A percentile compares a stretch with the other conserved stretches of the same genome.
phyloP scores from a whole-genome alignment of 495 filamentous ascomycete species.

The Lophiostoma macrostomum region DNA sequence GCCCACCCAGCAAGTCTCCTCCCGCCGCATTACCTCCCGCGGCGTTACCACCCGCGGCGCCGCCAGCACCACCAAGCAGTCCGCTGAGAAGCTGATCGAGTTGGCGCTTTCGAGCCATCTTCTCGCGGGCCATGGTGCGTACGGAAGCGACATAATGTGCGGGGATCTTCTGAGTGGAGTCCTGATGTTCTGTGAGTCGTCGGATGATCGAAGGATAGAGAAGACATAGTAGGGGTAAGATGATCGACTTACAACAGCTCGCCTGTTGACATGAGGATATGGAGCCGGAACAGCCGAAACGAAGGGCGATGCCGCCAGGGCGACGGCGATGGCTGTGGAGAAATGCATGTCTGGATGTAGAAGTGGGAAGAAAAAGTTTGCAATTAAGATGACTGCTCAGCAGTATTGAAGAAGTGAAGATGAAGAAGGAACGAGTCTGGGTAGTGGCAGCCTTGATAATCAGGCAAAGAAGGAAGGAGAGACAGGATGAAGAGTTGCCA shows the following conservation, averaged over 20 bases:
- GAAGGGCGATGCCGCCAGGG: conserved; percentile 10
- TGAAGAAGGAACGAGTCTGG: neutral
- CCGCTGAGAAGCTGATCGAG: conserved; percentile 21
- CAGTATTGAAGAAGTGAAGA: conserved; percentile 2
- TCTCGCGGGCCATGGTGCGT: conserved; percentile 4
- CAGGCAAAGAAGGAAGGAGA: neutral
- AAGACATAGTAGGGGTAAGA: neutral
- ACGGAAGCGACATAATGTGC: conserved; percentile 6
- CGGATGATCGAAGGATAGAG: neutral
- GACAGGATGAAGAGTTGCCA: neutral
- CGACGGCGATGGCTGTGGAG: conserved; percentile 2
- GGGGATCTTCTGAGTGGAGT: conserved; percentile 5
- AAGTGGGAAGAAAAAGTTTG: neutral
- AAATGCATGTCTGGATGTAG: conserved; percentile 5
- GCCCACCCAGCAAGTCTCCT: neutral
- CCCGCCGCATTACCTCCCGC: neutral
- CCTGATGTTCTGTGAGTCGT: neutral
- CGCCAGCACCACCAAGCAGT: conserved; percentile 4
- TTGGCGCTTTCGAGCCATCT: conserved; percentile 3
- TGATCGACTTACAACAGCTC: neutral
- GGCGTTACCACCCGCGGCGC: neutral
- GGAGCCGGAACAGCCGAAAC: conserved; percentile 5
- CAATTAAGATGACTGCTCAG: conserved; percentile 1
- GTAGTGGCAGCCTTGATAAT: too few species aligned
- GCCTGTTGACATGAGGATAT: neutral